phyloP scores from a whole-genome alignment of 2,329 filamentous ascomycete species.

The Fusarium buxicola region DNA sequence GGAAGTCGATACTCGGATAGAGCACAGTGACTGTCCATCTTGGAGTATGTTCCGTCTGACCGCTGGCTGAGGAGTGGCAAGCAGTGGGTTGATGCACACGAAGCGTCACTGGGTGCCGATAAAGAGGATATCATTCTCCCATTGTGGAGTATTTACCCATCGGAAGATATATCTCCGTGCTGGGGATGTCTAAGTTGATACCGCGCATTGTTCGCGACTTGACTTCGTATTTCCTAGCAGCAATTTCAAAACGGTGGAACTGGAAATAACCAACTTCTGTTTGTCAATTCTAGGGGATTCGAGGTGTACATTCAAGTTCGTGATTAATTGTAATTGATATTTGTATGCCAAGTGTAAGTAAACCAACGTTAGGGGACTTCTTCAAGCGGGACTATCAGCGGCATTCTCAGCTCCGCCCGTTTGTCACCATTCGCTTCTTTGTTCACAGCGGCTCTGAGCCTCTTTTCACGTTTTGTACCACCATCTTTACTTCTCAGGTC shows the following conservation, averaged over 20 bases:
- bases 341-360: constrained; percentile 1
- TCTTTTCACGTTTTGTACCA: constrained; percentile 16
- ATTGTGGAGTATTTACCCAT: neutral
- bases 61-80: neutral
- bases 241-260: neutral
- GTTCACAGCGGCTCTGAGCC: neutral
- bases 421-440: neutral
- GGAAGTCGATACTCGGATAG: neutral
- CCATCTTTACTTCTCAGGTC: constrained; percentile 25
- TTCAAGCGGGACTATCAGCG: constrained; percentile 4
- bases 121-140: neutral
- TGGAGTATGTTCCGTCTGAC: neutral
- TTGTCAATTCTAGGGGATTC: constrained; percentile 5
- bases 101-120: constrained; percentile 1
- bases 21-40: neutral
- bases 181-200: constrained; percentile 1
- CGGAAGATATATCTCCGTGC: neutral
- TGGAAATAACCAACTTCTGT: neutral
- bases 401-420: neutral
- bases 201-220: neutral
- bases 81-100: neutral
- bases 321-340: neutral
- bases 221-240: neutral
- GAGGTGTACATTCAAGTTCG: constrained; percentile 2
- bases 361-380: neutral